These are phyloP conservation scores for Leccinum subgranulosum DNA, from an alignment of 768 basidiomycete species.

Conservation along the genomic window DNA sequence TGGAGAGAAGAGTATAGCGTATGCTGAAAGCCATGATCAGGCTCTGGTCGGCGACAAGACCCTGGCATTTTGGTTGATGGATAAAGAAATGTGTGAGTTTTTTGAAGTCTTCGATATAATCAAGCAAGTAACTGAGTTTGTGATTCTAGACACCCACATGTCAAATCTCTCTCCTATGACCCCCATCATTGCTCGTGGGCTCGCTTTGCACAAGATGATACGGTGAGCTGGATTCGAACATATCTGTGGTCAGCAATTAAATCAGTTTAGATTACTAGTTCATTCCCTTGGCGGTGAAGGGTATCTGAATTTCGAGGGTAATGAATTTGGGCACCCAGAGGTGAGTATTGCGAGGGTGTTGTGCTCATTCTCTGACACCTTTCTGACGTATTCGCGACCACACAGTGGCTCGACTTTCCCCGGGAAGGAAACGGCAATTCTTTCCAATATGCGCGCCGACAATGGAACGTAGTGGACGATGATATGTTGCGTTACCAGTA, in stretches of 20 bases:
- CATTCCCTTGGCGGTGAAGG: conserved; percentile 96
- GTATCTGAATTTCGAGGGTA: conserved; percentile 96
- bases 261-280: conserved; percentile 64
- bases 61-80: conserved; percentile 99
- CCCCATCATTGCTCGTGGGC: conserved; percentile 79
- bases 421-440: conserved; percentile 94
- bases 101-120: conserved; percentile 5
- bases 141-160: conserved; percentile 81
- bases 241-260: background rate
- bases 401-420: conserved; percentile 97
- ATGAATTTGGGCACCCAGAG: conserved; percentile 98
- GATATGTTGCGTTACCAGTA: conserved; percentile 83
- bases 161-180: conserved; percentile 83
- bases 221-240: conserved; percentile 47
- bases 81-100: conserved; percentile 96
- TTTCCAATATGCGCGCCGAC: conserved; percentile 94
- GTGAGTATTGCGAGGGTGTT: conserved; percentile 35
- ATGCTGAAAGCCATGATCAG: conserved; percentile 97
- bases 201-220: conserved; percentile 97
- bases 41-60: conserved; percentile 99
- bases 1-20: conserved; percentile 88
- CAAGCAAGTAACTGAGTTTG: background rate
- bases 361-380: background rate
- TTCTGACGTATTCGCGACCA: background rate
- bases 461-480: conserved; percentile 96